Evolutionary conservation across 148 eudicot species (phyloP).

Genomic region (Persicaria tinctoria): DNA sequence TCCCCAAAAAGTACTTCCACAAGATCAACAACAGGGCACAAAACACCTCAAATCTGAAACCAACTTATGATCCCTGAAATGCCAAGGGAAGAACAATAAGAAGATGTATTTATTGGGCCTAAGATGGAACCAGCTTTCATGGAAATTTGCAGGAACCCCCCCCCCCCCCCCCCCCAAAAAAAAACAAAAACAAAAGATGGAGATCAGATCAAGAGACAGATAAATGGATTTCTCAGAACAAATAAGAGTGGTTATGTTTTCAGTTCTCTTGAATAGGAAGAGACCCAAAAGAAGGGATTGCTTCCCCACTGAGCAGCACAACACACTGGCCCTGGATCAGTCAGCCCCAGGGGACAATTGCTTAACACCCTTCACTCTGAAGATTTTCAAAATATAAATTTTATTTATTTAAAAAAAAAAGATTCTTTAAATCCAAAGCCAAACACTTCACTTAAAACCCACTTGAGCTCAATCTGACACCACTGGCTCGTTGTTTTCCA

Average conservation of each 20-base stretch:
- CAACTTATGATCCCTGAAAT: neutral
- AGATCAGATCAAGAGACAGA: neutral
- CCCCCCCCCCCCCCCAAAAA: no score
- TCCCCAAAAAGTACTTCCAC: neutral
- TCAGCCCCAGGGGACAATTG: conserved; percentile 33
- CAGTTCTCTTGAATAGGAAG: conserved; percentile 6
- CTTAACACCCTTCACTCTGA: conserved; percentile 20
- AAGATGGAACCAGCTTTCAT: neutral
- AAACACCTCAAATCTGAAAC: conserved; percentile 8
- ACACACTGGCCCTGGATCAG: conserved; percentile 44
- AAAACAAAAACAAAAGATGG: neutral
- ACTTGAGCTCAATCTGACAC: conserved; percentile 7
- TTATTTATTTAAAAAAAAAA: neutral
- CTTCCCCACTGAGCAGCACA: conserved; percentile 53
- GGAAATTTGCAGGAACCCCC: neutral
- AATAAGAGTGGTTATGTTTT: neutral
- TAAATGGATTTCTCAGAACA: neutral
- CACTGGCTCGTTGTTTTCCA: conserved; percentile 7
- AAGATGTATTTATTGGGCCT: neutral
- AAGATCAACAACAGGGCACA: neutral
- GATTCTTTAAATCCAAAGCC: conserved; percentile 1
- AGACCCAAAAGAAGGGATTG: conserved; percentile 26
- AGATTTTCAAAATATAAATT: conserved; percentile 8
- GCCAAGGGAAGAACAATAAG: neutral
- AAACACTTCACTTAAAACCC: neutral